Evolutionary conservation across 345 rosid genomes (phyloP).

Genomic region (Acer campestre): DNA sequence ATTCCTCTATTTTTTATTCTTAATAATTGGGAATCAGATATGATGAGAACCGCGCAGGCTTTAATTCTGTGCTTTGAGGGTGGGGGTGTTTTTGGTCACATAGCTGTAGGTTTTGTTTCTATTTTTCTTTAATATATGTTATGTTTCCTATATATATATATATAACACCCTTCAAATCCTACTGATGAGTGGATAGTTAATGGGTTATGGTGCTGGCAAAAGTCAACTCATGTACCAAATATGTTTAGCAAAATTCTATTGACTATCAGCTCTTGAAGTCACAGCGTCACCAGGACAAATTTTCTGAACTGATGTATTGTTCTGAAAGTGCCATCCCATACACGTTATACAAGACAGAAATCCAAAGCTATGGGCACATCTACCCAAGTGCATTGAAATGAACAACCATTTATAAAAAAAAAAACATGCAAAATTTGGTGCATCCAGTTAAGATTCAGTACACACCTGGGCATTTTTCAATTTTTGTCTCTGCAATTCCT

Average conservation of each 20-base stretch:
- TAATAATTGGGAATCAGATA: neutral
- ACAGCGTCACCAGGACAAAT: neutral
- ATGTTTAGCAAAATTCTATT: neutral
- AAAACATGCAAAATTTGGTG: neutral
- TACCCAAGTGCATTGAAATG: neutral
- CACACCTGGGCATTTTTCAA: slow-evolving; percentile 72
- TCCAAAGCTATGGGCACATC: neutral
- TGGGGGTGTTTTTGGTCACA: neutral
- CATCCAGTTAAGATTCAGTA: slow-evolving; percentile 2
- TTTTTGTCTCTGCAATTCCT: slow-evolving; percentile 81
- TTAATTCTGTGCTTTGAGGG: neutral
- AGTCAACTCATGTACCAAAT: neutral
- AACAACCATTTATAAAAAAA: neutral
- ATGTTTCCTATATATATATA: neutral
- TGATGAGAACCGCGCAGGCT: neutral
- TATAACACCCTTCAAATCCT: neutral
- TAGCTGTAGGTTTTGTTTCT: neutral
- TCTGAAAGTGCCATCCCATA: neutral
- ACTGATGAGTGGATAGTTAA: neutral
- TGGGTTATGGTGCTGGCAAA: neutral
- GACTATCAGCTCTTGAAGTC: neutral
- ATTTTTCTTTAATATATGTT: too few species aligned
- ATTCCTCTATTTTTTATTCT: neutral
- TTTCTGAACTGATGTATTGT: neutral
- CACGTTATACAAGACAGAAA: neutral